Conservation (phyloP, 2,329 filamentous ascomycete species). For the Sarocladium strictum region DNA sequence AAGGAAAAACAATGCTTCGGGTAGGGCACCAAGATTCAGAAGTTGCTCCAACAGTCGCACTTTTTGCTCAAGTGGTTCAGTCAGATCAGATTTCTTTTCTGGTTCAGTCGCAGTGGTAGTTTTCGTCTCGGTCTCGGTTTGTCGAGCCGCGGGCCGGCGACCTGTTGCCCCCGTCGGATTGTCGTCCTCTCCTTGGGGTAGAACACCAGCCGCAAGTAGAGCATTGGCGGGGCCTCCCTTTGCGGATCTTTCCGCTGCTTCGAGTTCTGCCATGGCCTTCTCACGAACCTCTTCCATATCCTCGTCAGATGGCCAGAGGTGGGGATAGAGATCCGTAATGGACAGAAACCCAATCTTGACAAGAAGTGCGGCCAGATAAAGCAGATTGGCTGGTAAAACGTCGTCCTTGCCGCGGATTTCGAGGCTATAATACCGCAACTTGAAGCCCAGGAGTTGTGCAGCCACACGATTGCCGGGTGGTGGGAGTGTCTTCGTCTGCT, state of each 20-base stretch:
- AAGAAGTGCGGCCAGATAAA: constrained; percentile 83
- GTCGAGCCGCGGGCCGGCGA: constrained; percentile 31
- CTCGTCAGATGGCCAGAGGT: constrained; percentile 80
- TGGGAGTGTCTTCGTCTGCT: constrained; percentile 72
- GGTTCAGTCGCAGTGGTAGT: constrained; percentile 36
- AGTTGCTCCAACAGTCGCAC: constrained; percentile 76
- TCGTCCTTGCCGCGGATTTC: constrained; percentile 69
- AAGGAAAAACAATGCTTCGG: constrained; percentile 86
- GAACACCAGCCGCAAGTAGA: constrained; percentile 76
- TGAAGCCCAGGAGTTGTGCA: constrained; percentile 93
- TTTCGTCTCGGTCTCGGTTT: constrained; percentile 43
- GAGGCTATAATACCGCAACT: constrained; percentile 90
- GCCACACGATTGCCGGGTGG: constrained; percentile 85
- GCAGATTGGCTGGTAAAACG: constrained; percentile 81
- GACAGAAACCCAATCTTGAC: constrained; percentile 98
- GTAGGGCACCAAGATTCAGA: constrained; percentile 84
- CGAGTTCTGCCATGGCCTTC: constrained; percentile 67
- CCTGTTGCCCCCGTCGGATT: constrained; percentile 35
- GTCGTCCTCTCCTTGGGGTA: constrained; percentile 66
- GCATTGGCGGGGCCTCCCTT: constrained; percentile 74
- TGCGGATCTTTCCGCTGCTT: constrained; percentile 63
- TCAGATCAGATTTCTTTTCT: constrained; percentile 40
- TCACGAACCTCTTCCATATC: constrained; percentile 71
- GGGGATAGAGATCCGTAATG: constrained; percentile 81
- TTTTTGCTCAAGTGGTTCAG: constrained; percentile 83